Percentiles rank a stretch among this genome's conserved stretches.
phyloP scores from a whole-genome alignment of 331 rosid species.

The Ulmus americana region DNA sequence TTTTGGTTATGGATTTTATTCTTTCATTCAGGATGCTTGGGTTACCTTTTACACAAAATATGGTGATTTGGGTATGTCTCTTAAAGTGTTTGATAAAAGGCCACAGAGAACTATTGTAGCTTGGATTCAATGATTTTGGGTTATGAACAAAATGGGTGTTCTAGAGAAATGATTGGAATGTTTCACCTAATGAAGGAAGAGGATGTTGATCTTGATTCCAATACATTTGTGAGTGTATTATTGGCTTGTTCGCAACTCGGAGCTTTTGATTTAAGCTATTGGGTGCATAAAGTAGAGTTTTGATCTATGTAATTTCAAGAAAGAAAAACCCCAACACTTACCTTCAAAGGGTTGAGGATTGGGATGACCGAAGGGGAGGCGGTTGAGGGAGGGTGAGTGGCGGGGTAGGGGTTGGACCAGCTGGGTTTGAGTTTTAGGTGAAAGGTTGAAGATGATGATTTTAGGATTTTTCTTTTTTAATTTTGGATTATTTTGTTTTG shows the following conservation, averaged over 20 bases:
- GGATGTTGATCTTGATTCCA: conserved; percentile 51
- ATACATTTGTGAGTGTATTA: conserved; percentile 53
- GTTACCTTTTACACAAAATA: conserved; percentile 49
- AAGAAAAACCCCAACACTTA: too few relatives aligned
- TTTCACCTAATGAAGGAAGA: conserved; percentile 41
- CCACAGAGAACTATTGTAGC: conserved; percentile 53
- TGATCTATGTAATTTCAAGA: too few relatives aligned
- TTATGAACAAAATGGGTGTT: conserved; percentile 63
- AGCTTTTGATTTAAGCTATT: conserved; percentile 57
- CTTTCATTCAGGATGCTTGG: conserved; percentile 61
- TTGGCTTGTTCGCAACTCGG: conserved; percentile 81
- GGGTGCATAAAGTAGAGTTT: conserved; percentile 36
- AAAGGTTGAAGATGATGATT: too few relatives aligned
- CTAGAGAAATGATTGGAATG: conserved; percentile 46
- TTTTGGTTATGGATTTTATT: conserved; percentile 49
- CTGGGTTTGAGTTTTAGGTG: too few relatives aligned
- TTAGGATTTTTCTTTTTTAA: too few relatives aligned
- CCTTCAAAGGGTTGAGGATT: too few relatives aligned
- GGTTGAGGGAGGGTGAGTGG: too few relatives aligned
- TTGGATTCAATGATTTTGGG: conserved; percentile 84
- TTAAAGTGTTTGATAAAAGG: conserved; percentile 63
- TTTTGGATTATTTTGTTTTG: too few relatives aligned
- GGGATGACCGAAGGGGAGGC: too few relatives aligned
- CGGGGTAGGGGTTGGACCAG: too few relatives aligned
- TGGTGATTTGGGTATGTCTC: conserved; percentile 37